A percentile compares a stretch with the other conserved stretches of the same genome.
phyloP scores from a whole-genome alignment of 2,329 filamentous ascomycete species.

The Trichoderma sp. region DNA sequence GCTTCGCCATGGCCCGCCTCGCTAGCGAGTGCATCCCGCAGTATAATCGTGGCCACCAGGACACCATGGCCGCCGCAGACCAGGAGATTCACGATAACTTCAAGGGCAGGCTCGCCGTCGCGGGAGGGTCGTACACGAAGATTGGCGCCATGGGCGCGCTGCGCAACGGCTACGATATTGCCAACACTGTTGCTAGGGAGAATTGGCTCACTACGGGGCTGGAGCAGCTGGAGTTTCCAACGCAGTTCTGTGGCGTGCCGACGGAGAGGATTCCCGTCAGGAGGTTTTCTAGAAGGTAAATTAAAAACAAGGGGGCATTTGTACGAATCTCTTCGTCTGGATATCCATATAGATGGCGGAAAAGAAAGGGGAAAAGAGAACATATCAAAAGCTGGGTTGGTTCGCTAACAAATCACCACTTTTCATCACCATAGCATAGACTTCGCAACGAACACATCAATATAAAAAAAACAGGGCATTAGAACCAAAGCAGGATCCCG shows the following conservation, averaged over 20 bases:
- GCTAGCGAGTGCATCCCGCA: constrained; percentile 82
- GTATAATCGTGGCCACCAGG: constrained; percentile 76
- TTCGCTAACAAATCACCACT: background rate
- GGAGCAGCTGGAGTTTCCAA: constrained; percentile 30
- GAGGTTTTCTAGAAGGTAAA: constrained; percentile 22
- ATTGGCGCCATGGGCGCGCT: constrained; percentile 55
- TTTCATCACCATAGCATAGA: background rate
- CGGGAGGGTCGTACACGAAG: constrained; percentile 54
- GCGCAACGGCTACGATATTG: constrained; percentile 44
- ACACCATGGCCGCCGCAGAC: constrained; percentile 60
- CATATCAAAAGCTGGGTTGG: background rate
- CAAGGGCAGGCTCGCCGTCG: constrained; percentile 64
- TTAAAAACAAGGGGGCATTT: background rate
- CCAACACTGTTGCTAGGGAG: constrained; percentile 25
- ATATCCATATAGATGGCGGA: background rate
- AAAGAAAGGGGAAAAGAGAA: background rate
- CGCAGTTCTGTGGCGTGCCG: constrained; percentile 31
- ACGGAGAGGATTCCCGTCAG: constrained; percentile 32
- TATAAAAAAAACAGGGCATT: background rate
- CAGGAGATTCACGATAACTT: constrained; percentile 57
- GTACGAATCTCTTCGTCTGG: background rate
- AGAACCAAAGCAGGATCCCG: background rate
- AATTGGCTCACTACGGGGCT: constrained; percentile 33
- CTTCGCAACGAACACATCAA: background rate
- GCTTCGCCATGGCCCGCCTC: constrained; percentile 59